Evolutionary conservation across 2,329 filamentous ascomycete genomes (phyloP), one percentile per base, ranked within the genome.

Genomic region (Bipolaris sorokiniana): DNA sequence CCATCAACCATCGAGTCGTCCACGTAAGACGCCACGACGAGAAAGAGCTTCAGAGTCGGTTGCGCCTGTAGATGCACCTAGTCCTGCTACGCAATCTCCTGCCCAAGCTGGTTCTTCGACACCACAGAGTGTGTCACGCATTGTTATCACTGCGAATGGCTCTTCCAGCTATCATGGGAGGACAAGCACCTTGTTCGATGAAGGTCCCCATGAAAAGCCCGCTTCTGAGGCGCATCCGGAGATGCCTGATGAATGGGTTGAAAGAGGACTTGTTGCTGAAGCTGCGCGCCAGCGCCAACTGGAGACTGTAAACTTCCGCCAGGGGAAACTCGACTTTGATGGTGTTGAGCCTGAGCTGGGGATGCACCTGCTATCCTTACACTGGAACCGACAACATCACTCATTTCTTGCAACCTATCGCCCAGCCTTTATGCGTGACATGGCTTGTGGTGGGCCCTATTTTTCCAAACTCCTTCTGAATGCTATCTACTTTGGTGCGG

Each of bases 401-500:
- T 77, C 81, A 5, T 77, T 77, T 51, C 61, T 81, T 0, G 73
- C 84, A 41, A 81, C 80, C 0, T 84, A 86, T 65, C 79, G 84
- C 0, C 80, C 83, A 0, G 80, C 78, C 0, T 83, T 72, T 37
- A 69, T 71, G 68, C 58, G 68, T n/a, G 69, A 72, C 13, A 70
- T 86, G 83, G 83, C 82, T 45, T 79, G 79, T 44, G 71, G 77
- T 5, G 85, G 85, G 0, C 82, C 81, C 0, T 85, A 86, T 65
- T 87, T 84, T 58, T 86, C 84, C 0, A 81, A 84, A 44, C 73
- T 84, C 1, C 75, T 86, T 1, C 73, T 87, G 2, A 85, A 86
- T 59, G 83, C 84, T 0, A 81, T 87, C 0, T 78, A 82, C 49
- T 83, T 80, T 54, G 73, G 75, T 4, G 75, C 77, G 1, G 72